Evolutionary conservation across 805 yeast species (phyloP), one percentile per base, ranked within the genome.

Genomic region (Yarrowia sp.): DNA sequence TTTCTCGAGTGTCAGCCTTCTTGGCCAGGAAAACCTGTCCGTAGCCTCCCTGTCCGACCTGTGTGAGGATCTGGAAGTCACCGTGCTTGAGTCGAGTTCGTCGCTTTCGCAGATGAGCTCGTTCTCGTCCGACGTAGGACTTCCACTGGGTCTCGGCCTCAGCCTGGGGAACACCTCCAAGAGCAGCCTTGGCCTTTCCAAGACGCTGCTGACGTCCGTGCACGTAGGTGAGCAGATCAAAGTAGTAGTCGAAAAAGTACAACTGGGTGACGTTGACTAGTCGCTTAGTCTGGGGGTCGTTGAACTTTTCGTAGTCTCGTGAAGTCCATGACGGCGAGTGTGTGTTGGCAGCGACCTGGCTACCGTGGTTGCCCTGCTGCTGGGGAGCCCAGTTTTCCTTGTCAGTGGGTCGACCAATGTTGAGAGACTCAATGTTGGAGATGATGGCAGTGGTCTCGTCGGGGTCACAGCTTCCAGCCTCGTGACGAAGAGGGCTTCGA

Each of bases 1-100:
- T 88, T 76, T 95, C 99, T 68, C 87, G 85, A 1, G 98, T 92
- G 72, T 95, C 99, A 69, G 86, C 87, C 80, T 95, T 95, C 69
- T 92, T 84, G 1, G 99, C 98, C 67, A 95, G 79, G 71, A 90
- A 95, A n/a, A 95, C 99, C 77, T 95, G 98, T 24, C 99, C 99
- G 73, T 95, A 95, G 3, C 99, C 99, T 73, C 99, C 99, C 79
- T 95, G 99, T 14, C 99, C 99, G 33, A 95, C 98, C 78, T 95
- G 99, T 0, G 99, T 95, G 69, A 95, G 88, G 80, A 93, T 90
- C 74, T 92, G 96, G 74, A 95, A 95, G 76, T 95, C 99, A 70
- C 92, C 92, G 73, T 92, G 95, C 74, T 88, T 90, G 36, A 98
- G 96, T 76, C 91, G 90, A 66, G 91, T 81, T 73, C 99, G 84